These are phyloP conservation scores for Aspergillus niger DNA, from an alignment of 2,329 filamentous ascomycete species.

Conservation along the genomic window DNA sequence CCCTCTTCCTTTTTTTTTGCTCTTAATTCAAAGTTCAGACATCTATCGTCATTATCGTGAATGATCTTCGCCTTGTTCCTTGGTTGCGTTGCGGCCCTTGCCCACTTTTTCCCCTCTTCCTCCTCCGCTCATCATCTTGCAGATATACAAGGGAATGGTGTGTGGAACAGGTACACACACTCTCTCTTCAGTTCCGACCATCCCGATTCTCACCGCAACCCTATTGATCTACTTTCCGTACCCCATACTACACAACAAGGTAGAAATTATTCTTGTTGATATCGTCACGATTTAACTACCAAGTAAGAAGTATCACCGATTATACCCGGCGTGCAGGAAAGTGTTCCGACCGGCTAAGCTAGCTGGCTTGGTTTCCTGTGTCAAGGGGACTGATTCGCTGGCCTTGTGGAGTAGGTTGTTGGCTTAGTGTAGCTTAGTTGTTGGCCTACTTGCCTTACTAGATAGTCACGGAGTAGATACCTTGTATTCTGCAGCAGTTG, in stretches of 20 bases:
- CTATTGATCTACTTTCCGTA: too few relatives aligned
- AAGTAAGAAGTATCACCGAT: not conserved
- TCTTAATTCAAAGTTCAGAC: not conserved
- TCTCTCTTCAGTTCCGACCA: not conserved
- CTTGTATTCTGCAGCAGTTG: too few relatives aligned
- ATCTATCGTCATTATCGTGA: conserved; percentile 3
- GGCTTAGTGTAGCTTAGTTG: too few relatives aligned
- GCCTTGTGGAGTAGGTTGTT: too few relatives aligned
- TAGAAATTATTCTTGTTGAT: too few relatives aligned
- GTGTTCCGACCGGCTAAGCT: not conserved
- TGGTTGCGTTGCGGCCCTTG: not conserved
- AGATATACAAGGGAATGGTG: not conserved
- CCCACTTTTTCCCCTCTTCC: not conserved
- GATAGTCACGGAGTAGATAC: too few relatives aligned
- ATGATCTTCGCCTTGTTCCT: conserved; percentile 4
- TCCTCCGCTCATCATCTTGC: too few relatives aligned
- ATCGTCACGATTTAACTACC: too few relatives aligned
- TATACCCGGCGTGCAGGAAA: not conserved
- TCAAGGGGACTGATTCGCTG: too few relatives aligned
- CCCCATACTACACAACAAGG: too few relatives aligned
- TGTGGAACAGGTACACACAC: not conserved
- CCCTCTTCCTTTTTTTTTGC: not conserved
- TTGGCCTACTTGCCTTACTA: too few relatives aligned
- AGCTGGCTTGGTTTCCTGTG: not conserved
- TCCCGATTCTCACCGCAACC: not conserved